Percentiles rank a stretch among this genome's conserved stretches.
Evolutionary conservation across 768 basidiomycete species (phyloP).

Genomic region (Leucosporidium yakuticum): DNA sequence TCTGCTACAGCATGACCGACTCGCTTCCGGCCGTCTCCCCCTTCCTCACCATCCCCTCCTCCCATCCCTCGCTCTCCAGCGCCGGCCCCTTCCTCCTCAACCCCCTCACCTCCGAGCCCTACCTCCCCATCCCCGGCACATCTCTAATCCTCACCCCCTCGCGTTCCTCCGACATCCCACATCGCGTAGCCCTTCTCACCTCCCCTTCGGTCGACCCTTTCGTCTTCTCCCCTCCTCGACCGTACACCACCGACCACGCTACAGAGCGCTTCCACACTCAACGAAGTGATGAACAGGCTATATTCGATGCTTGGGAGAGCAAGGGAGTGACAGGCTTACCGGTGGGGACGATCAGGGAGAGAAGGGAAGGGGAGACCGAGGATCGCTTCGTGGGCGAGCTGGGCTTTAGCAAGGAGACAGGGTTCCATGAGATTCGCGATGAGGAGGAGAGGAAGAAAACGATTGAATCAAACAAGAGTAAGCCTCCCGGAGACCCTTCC

Average conservation of each 20-base stretch:
- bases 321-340: neutral
- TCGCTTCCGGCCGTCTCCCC: too few relatives aligned
- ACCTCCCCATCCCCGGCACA: neutral
- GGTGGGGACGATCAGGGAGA: neutral
- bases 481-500: neutral
- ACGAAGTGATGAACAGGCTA: neutral
- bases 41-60: neutral
- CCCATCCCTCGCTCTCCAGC: neutral
- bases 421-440: neutral
- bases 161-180: neutral
- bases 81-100: neutral
- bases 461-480: neutral
- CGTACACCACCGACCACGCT: neutral
- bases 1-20: too few relatives aligned
- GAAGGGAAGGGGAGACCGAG: neutral
- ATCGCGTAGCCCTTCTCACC: neutral
- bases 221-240: neutral
- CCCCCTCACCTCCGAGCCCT: neutral
- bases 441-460: neutral
- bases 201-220: neutral
- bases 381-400: neutral
- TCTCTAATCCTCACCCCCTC: conserved; percentile 2
- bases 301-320: neutral
- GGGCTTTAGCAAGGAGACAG: neutral
- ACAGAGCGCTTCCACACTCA: neutral